phyloP scores from a whole-genome alignment of 495 filamentous ascomycete genomes.

The Daldinia grandis region DNA sequence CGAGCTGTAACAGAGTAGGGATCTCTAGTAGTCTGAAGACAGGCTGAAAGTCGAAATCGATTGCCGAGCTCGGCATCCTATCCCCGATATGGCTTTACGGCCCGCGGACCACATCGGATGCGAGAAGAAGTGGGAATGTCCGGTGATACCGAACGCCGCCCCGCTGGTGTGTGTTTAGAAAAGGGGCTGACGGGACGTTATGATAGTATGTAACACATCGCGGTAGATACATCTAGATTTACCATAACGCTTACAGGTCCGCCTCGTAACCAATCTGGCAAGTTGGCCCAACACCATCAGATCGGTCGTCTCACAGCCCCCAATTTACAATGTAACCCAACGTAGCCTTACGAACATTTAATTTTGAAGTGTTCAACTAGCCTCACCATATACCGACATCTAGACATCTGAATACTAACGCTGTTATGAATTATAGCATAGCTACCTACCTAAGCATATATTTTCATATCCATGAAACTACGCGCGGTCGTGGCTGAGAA shows the following conservation, averaged over 20 bases:
- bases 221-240: constrained; percentile 17
- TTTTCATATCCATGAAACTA: not conserved
- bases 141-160: constrained; percentile 14
- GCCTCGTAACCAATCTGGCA: constrained; percentile 22
- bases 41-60: constrained; percentile 30
- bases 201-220: constrained; percentile 30
- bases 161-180: constrained; percentile 17
- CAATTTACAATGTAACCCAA: constrained; percentile 31
- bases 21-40: constrained; percentile 25
- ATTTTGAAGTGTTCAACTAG: constrained; percentile 24
- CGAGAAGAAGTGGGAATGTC: constrained; percentile 3
- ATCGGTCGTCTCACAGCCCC: constrained; percentile 25
- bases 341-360: constrained; percentile 21
- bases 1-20: constrained; percentile 40
- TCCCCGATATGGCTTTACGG: constrained; percentile 40
- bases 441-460: not conserved
- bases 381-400: constrained; percentile 22
- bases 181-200: constrained; percentile 37
- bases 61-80: constrained; percentile 17
- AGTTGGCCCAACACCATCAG: constrained; percentile 26
- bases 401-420: not conserved
- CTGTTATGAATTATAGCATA: constrained; percentile 11
- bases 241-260: constrained; percentile 14
- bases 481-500: not conserved
- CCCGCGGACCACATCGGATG: constrained; percentile 17